phyloP scores from a whole-genome alignment of 805 yeast genomes.

The Candida nemodendra region DNA sequence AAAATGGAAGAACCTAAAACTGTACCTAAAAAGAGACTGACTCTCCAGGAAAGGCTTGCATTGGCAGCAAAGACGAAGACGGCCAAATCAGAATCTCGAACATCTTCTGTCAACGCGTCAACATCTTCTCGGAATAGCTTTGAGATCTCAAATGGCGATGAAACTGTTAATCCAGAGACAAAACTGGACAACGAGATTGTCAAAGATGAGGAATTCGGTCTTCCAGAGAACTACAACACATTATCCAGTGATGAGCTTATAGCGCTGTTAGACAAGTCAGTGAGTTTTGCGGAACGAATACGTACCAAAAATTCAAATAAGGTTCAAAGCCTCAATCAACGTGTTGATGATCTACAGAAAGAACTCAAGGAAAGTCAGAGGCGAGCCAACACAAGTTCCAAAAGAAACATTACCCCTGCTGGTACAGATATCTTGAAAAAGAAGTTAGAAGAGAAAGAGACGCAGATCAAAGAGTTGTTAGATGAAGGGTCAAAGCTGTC shows the following conservation, averaged over 20 bases:
- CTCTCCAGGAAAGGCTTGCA: slow-evolving; percentile 83
- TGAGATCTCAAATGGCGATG: slow-evolving; percentile 2
- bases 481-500: slow-evolving; percentile 77
- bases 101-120: neutral
- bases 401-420: slow-evolving; percentile 9
- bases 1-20: slow-evolving; percentile 3
- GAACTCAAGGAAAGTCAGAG: slow-evolving; percentile 14
- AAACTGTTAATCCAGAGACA: neutral
- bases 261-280: slow-evolving; percentile 9
- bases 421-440: slow-evolving; percentile 23
- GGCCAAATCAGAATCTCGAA: slow-evolving; percentile 4
- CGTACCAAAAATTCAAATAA: slow-evolving; percentile 4
- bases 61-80: slow-evolving; percentile 60
- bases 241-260: slow-evolving; percentile 15
- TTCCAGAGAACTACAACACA: slow-evolving; percentile 15
- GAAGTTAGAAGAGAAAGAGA: slow-evolving; percentile 51
- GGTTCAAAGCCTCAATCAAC: slow-evolving; percentile 14
- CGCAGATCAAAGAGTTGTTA: slow-evolving; percentile 60
- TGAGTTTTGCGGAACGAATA: slow-evolving; percentile 4
- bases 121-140: slow-evolving; percentile 6
- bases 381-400: slow-evolving; percentile 6
- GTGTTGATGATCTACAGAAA: slow-evolving; percentile 31
- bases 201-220: slow-evolving; percentile 5
- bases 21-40: slow-evolving; percentile 53
- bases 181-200: neutral